Base-by-base conservation (phyloP, 202 grass and related monocot genomes). In the Setaria italica region DNA sequence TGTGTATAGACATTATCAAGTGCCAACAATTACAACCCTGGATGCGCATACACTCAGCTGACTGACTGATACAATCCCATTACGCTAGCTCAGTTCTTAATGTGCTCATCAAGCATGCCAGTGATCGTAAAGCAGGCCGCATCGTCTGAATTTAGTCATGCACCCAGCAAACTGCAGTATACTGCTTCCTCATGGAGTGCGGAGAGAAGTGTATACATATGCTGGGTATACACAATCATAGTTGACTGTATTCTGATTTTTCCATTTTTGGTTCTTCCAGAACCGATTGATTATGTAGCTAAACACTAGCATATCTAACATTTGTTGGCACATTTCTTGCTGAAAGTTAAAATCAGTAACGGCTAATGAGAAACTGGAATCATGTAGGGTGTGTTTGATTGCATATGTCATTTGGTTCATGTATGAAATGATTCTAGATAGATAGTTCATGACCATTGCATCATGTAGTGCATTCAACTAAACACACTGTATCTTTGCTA, bases 181-280 rank as follows among this genome's bases (percentile, higher is more conserved):
- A 25, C 25, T 25, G 25, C 25, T 25, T 25, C 25, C 25, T 51
- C 68, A 82, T 66, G 77, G 46, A 74, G 48, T n/a, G 62, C 42
- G 35, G 69, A 80, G 37, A 58, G 7, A 84, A 90, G 48, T 90
- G 42, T 53, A 70, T 90, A 87, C 66, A 91, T 88, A 55, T 8
- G n/a, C 81, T 81, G 82, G 72, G 82, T 84, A 49, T 70, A 77
- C 58, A 78, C 29, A 80, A 19, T 77, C 35, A 72, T 65, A 70
- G 60, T 11, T 70, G 25, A 63, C 1, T 78, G 58, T 87, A 85
- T 70, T 76, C 9, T 67, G 25, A 43, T 20, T 62, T 74, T 20
- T 54, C 20, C 43, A 47, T 53, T 80, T 67, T 74, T 47, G 8
- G 34, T 49, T 56, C 14, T 69, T 74, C 9, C 39, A 37, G n/a